Conservation (phyloP, 2,329 filamentous ascomycete species). For the Microcyclosporella mali region DNA sequence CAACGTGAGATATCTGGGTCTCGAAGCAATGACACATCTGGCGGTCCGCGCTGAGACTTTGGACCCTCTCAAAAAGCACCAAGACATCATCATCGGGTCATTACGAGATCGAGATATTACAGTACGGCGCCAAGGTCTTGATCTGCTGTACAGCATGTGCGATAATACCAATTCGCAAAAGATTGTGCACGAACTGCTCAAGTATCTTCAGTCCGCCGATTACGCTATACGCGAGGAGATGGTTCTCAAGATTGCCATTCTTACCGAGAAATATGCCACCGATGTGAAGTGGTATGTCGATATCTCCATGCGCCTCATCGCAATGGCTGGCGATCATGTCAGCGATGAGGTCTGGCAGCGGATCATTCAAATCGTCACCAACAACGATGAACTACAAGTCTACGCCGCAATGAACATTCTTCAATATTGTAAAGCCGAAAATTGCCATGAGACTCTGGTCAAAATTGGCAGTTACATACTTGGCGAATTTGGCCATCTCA, state of each 20-base stretch:
- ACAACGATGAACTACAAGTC: constrained; percentile 95
- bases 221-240: constrained; percentile 98
- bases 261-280: constrained; percentile 97
- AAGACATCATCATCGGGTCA: constrained; percentile 90
- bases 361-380: constrained; percentile 97
- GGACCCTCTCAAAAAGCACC: constrained; percentile 96
- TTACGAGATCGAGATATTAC: constrained; percentile 95
- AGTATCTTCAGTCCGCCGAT: constrained; percentile 92
- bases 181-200: constrained; percentile 87
- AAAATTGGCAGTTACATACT: constrained; percentile 97
- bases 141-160: constrained; percentile 99
- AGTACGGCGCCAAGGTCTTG: constrained; percentile 88
- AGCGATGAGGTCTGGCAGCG: constrained; percentile 99
- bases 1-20: constrained; percentile 89
- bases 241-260: constrained; percentile 96
- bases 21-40: constrained; percentile 97
- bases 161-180: constrained; percentile 88
- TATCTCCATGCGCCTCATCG: constrained; percentile 87
- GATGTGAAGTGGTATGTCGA: constrained; percentile 99
- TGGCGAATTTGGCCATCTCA: constrained; percentile 93
- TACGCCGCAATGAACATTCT: constrained; percentile 93
- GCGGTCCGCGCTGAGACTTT: constrained; percentile 89
- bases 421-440: constrained; percentile 84
- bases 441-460: constrained; percentile 93
- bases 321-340: constrained; percentile 95